phyloP scores from a whole-genome alignment of 2,329 filamentous ascomycete genomes.

The Leptosphaerulina australis region DNA sequence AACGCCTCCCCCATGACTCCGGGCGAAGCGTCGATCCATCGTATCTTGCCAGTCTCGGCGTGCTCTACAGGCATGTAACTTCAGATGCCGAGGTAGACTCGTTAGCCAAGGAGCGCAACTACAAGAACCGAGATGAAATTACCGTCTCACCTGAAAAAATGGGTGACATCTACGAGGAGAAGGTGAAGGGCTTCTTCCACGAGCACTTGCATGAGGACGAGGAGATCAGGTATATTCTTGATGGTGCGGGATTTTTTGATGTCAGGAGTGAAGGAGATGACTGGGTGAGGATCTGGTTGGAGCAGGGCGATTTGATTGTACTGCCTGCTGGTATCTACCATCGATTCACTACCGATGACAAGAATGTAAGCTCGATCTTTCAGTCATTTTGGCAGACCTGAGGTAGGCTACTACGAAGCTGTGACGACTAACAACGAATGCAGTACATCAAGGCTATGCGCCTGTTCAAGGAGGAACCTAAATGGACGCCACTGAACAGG shows the following conservation, averaged over 20 bases:
- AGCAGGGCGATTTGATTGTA: constrained; percentile 89
- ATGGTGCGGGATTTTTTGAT: constrained; percentile 90
- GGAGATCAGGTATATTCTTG: constrained; percentile 93
- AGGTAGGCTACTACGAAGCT: too few relatives aligned
- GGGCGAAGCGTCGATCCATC: constrained; percentile 69
- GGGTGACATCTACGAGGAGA: constrained; percentile 87
- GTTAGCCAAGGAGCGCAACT: constrained; percentile 75
- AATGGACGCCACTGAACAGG: constrained; percentile 94
- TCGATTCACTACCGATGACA: constrained; percentile 90
- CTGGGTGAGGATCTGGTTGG: constrained; percentile 86
- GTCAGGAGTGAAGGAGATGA: constrained; percentile 81
- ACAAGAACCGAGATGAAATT: constrained; percentile 95
- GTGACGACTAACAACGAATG: background rate
- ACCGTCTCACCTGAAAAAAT: constrained; percentile 84
- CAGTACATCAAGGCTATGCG: constrained; percentile 96
- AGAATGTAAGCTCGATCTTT: constrained; percentile 70
- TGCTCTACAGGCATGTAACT: constrained; percentile 74
- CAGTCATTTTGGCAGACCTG: too few relatives aligned
- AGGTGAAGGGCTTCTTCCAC: constrained; percentile 90
- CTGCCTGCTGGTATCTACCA: constrained; percentile 96
- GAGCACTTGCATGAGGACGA: constrained; percentile 99
- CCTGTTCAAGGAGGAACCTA: constrained; percentile 96
- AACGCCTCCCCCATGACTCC: constrained; percentile 88
- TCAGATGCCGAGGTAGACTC: constrained; percentile 69
- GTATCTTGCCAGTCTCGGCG: constrained; percentile 75